Percentiles rank a stretch among this genome's conserved stretches.
phyloP scores from a whole-genome alignment of 805 yeast genomes.

The Wickerhamomyces alni region DNA sequence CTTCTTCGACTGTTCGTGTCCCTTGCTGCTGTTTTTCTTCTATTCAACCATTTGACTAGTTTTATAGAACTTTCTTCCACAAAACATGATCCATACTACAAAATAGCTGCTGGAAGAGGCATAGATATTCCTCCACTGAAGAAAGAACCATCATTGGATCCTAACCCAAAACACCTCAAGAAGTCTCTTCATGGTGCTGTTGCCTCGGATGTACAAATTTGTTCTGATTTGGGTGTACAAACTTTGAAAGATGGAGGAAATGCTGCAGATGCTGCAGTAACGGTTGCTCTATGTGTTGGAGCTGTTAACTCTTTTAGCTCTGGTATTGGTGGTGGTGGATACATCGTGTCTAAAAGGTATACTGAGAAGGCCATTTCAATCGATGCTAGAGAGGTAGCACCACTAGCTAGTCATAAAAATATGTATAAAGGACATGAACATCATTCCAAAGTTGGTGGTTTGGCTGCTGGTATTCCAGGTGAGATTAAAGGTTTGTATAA shows the following conservation, averaged over 20 bases:
- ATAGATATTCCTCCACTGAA: slow-evolving; percentile 34
- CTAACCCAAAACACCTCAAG: slow-evolving; percentile 24
- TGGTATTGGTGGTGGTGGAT: slow-evolving; percentile 94
- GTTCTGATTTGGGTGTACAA: slow-evolving; percentile 30
- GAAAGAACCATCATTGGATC: slow-evolving; percentile 30
- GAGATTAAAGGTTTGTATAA: slow-evolving; percentile 79
- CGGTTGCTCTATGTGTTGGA: slow-evolving; percentile 86
- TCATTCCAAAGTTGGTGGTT: slow-evolving; percentile 68
- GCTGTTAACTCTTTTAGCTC: slow-evolving; percentile 74
- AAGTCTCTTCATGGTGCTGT: slow-evolving; percentile 17
- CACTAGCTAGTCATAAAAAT: slow-evolving; percentile 48
- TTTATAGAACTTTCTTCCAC: too few species aligned
- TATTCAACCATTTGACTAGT: too few species aligned
- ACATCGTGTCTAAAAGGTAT: slow-evolving; percentile 42
- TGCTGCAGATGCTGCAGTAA: slow-evolving; percentile 92
- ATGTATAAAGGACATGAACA: slow-evolving; percentile 53
- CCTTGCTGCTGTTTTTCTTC: too few species aligned
- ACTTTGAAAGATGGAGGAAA: slow-evolving; percentile 43
- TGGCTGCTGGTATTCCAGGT: slow-evolving; percentile 90
- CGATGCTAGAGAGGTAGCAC: slow-evolving; percentile 90
- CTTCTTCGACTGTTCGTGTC: too few species aligned
- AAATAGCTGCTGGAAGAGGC: slow-evolving; percentile 16
- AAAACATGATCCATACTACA: not conserved
- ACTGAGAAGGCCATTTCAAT: slow-evolving; percentile 51
- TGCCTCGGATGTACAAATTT: slow-evolving; percentile 26